Evolutionary conservation across 1,284 basidiomycete genomes (phyloP).

Genomic region (Malassezia japonica): DNA sequence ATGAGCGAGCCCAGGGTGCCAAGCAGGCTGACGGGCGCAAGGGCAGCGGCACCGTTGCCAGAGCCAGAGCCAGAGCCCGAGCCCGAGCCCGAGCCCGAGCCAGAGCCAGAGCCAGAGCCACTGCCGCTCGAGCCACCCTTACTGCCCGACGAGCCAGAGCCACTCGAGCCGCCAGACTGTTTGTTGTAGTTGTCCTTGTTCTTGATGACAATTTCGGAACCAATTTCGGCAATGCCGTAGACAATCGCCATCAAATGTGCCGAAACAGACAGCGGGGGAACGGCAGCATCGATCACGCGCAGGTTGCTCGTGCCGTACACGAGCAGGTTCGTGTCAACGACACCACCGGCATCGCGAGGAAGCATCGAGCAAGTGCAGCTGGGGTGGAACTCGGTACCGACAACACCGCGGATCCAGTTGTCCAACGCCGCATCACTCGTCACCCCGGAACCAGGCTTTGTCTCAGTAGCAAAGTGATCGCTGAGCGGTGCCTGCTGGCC

Average conservation of each 20-base stretch:
- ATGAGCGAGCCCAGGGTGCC: too few relatives aligned
- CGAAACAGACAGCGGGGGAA: slow-evolving; percentile 46
- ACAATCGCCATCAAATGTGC: slow-evolving; percentile 55
- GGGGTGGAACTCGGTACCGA: slow-evolving; percentile 53
- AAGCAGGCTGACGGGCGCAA: too few relatives aligned
- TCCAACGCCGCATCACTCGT: slow-evolving; percentile 53
- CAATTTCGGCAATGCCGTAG: slow-evolving; percentile 54
- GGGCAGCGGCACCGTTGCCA: too few relatives aligned
- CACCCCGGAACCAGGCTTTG: slow-evolving; percentile 18
- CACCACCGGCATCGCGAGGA: slow-evolving; percentile 32
- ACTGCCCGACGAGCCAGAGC: background rate
- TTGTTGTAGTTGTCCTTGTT: slow-evolving; percentile 4
- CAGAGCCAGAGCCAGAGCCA: background rate
- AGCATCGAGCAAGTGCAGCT: slow-evolving; percentile 46
- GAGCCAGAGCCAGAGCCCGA: too few relatives aligned
- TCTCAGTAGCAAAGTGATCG: slow-evolving; percentile 18
- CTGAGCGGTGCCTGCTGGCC: slow-evolving; percentile 33
- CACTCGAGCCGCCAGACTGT: background rate
- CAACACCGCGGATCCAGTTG: slow-evolving; percentile 49
- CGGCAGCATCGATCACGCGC: slow-evolving; percentile 25
- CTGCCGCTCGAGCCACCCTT: background rate
- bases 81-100: background rate
- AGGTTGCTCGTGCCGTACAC: slow-evolving; percentile 38
- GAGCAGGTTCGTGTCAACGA: slow-evolving; percentile 28
- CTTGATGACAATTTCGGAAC: slow-evolving; percentile 23